A percentile compares a stretch with the other conserved stretches of the same genome.
phyloP scores from a whole-genome alignment of 116 monocot genomes.

The Zostera marina region DNA sequence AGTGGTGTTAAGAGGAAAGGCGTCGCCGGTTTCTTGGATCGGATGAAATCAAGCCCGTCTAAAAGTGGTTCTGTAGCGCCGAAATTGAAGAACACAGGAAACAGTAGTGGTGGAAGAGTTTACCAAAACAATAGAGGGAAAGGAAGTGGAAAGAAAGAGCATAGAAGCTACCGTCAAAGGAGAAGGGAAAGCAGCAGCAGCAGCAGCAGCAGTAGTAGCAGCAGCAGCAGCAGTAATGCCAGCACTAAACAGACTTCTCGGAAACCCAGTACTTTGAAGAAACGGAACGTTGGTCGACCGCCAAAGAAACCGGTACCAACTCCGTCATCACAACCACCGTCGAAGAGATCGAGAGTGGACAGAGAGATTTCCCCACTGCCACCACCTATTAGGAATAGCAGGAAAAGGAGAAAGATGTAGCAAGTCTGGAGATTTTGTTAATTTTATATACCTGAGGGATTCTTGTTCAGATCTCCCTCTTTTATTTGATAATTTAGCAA shows the following conservation, averaged over 20 bases:
- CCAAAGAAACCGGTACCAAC: constrained; percentile 1
- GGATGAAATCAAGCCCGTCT: neutral
- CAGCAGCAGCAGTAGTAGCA: neutral
- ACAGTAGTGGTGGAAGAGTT: neutral
- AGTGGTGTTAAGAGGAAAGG: neutral
- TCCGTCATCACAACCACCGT: neutral
- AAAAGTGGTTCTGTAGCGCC: neutral
- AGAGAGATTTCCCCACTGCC: neutral
- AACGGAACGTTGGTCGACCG: constrained; percentile 1
- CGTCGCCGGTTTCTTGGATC: neutral
- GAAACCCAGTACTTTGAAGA: neutral
- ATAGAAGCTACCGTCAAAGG: neutral
- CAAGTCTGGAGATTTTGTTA: neutral
- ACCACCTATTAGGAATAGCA: neutral
- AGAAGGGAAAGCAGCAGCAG: neutral
- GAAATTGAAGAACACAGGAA: neutral
- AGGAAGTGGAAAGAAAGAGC: constrained; percentile 1
- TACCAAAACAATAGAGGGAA: neutral
- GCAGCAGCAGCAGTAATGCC: neutral
- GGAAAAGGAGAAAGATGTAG: neutral
- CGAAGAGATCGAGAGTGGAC: neutral
- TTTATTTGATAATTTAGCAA: neutral
- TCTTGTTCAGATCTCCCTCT: too few relatives aligned
- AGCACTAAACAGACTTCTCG: too few relatives aligned
- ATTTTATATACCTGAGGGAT: neutral